Evolutionary conservation across 352 stramenopile species (phyloP).

Genomic region (Globisporangium okanoganense): DNA sequence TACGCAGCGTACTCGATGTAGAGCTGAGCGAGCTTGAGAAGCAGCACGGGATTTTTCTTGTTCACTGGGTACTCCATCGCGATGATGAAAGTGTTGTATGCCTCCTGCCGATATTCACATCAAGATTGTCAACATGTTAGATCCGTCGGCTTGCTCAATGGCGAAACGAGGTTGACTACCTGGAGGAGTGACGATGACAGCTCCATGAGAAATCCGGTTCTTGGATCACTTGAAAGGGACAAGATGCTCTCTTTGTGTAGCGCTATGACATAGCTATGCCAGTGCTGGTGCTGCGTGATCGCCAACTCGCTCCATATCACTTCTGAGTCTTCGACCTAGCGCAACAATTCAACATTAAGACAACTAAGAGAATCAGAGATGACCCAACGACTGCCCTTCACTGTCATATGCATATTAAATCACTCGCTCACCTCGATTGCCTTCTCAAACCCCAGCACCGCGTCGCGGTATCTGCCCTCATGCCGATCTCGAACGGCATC

Average conservation of each 20-base stretch:
- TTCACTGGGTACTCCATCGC: constrained; percentile 73
- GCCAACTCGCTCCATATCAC: constrained; percentile 59
- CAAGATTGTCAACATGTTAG: not conserved
- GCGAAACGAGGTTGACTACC: not conserved
- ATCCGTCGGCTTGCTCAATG: not conserved
- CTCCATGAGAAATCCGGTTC: constrained; percentile 12
- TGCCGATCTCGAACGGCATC: constrained; percentile 34
- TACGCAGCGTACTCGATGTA: constrained; percentile 69
- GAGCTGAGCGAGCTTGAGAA: constrained; percentile 54
- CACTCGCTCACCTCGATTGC: constrained; percentile 35
- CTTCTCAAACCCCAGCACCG: constrained; percentile 31
- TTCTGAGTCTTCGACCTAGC: constrained; percentile 54
- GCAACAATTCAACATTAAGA: not conserved
- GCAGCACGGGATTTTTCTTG: constrained; percentile 52
- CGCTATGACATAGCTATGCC: constrained; percentile 37
- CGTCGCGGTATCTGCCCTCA: constrained; percentile 33
- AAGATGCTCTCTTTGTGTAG: constrained; percentile 37
- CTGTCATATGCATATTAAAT: not conserved
- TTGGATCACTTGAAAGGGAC: constrained; percentile 1
- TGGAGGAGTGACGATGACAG: constrained; percentile 6
- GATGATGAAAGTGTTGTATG: constrained; percentile 76
- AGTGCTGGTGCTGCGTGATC: constrained; percentile 52
- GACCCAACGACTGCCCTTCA: not conserved
- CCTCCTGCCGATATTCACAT: constrained; percentile 26
- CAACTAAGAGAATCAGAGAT: not conserved